phyloP scores from a whole-genome alignment of 176 grass and related monocot genomes.

The Poa annua region DNA sequence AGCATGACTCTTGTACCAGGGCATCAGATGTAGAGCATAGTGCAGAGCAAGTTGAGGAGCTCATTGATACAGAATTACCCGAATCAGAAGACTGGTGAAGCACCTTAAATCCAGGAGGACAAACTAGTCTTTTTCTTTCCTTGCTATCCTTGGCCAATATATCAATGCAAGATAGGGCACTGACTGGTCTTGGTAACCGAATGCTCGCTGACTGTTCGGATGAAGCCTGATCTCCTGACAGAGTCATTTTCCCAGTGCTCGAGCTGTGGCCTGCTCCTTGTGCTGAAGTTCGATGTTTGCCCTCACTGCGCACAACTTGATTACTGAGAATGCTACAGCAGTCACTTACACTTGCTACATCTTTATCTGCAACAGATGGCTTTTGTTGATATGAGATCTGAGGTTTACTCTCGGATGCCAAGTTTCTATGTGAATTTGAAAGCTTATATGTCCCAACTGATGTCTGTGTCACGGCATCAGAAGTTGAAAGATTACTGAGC shows the following conservation, averaged over 20 bases:
- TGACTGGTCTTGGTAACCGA: constrained; percentile 32
- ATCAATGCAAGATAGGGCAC: constrained; percentile 38
- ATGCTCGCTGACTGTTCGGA: constrained; percentile 23
- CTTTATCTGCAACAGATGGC: constrained; percentile 22
- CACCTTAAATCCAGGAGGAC: constrained; percentile 51
- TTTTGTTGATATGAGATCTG: constrained; percentile 32
- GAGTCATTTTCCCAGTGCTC: constrained; percentile 12
- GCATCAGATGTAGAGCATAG: constrained; percentile 33
- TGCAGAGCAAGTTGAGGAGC: constrained; percentile 32
- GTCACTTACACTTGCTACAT: constrained; percentile 29
- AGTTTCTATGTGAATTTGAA: constrained; percentile 35
- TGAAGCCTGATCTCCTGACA: constrained; percentile 21
- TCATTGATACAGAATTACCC: constrained; percentile 28
- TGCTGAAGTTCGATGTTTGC: constrained; percentile 40
- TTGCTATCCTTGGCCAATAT: constrained; percentile 16
- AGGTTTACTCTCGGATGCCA: constrained; percentile 26
- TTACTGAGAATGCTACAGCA: constrained; percentile 19
- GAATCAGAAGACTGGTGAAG: constrained; percentile 32
- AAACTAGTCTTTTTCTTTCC: constrained; percentile 42
- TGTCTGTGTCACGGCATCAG: constrained; percentile 30
- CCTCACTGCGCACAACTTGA: constrained; percentile 19
- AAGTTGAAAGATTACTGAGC: constrained; percentile 31
- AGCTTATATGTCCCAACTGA: constrained; percentile 35
- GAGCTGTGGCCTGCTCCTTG: constrained; percentile 25
- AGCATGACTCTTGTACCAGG: constrained; percentile 25